Conservation (phyloP, 2,329 filamentous ascomycete species). For the Aureobasidium sp. region DNA sequence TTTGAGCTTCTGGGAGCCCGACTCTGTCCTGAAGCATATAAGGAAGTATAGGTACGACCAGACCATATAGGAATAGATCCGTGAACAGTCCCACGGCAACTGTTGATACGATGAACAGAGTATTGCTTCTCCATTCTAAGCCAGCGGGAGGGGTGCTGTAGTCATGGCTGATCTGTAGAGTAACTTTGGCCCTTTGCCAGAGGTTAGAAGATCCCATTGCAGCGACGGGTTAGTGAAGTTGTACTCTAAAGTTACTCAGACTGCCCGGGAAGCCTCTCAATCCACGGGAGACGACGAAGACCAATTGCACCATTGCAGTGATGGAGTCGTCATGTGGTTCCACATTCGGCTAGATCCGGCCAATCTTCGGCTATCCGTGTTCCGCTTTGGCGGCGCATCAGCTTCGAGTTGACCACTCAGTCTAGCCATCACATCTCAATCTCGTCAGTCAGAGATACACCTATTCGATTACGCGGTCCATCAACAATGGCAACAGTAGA, state of each 20-base stretch:
- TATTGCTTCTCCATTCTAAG: constrained; percentile 50
- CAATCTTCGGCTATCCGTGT: neutral
- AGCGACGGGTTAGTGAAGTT: no score
- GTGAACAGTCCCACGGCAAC: constrained; percentile 51
- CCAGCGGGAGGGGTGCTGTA: constrained; percentile 31
- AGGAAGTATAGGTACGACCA: constrained; percentile 53
- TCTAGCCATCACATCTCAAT: neutral
- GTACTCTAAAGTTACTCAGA: no score
- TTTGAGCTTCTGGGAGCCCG: constrained; percentile 39
- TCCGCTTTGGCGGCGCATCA: neutral
- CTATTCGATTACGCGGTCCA: neutral
- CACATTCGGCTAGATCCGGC: neutral
- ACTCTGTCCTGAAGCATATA: constrained; percentile 51
- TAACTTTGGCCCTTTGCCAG: constrained; percentile 25
- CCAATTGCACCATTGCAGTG: no score
- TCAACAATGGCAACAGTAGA: constrained; percentile 10
- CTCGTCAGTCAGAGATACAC: no score
- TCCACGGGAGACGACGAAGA: no score
- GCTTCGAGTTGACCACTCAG: neutral
- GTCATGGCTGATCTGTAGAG: constrained; percentile 30
- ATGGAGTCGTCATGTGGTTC: neutral
- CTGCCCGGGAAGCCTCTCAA: no score
- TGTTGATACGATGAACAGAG: constrained; percentile 52
- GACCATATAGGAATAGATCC: constrained; percentile 53
- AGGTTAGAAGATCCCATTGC: neutral